Evolutionary conservation across 805 yeast species (phyloP), one percentile per base, ranked within the genome.

Genomic region (Sugiyamaella lignohabitans): DNA sequence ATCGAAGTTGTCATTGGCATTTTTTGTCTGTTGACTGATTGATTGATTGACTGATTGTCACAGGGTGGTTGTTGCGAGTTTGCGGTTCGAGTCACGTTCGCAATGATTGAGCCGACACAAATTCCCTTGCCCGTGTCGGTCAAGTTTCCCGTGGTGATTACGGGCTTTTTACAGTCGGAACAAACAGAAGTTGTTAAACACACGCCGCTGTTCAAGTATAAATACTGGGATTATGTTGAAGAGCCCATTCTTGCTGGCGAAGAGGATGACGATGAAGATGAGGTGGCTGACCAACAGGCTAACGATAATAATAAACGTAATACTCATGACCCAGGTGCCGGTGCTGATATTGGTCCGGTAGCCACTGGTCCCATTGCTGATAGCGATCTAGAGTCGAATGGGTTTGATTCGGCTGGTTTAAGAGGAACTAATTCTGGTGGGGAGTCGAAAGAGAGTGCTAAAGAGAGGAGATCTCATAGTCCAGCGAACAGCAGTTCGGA

Each of bases 71-170:
- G n/a, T n/a, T n/a, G n/a, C n/a, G n/a, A n/a, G n/a, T n/a, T n/a
- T n/a, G n/a, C n/a, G n/a, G n/a, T n/a, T n/a, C n/a, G n/a, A n/a
- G n/a, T n/a, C n/a, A n/a, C n/a, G n/a, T 27, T 27, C 14, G 8
- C 32, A 27, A 27, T 27, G 32, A 41, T 36, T 16, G 57, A 51
- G 18, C 50, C 60, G 14, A 78, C 86, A 3, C 67, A 73, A 10
- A 64, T 82, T 29, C 65, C 67, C 32, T 65, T 84, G 34, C 87
- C 91, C n/a, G 61, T 68, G 42, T 75, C 80, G 40, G 73, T 80
- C 18, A 80, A 82, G 17, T 85, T 72, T 59, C 94, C 94, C 2
- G 76, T 84, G 40, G 80, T 78, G 3, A 70, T 84, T 23, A 69
- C 80, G 16, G 70, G 32, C 8, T 27, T 27, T 14, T 27, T 27